Conservation (phyloP, 805 yeast species). For the Candida silvicultrix region DNA sequence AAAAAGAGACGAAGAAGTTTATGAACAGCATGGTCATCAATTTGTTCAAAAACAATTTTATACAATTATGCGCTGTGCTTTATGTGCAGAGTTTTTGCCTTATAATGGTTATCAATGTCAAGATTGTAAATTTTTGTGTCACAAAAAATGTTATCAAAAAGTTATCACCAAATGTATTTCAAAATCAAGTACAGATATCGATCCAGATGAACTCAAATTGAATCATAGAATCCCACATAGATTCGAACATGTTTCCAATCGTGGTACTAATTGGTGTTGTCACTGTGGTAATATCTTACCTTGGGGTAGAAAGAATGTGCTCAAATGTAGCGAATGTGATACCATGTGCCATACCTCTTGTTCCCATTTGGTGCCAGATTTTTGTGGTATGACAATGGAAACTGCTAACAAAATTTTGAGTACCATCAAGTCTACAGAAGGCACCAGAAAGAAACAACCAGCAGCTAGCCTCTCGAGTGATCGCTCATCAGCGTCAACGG, state of each 20-base stretch:
- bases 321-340: constrained; percentile 92
- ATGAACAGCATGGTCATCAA: constrained; percentile 95
- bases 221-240: constrained; percentile 97
- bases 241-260: constrained; percentile 85
- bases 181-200: constrained; percentile 61
- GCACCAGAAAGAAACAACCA: constrained; percentile 21
- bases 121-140: constrained; percentile 76
- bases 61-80: constrained; percentile 94
- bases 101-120: constrained; percentile 85
- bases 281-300: constrained; percentile 97
- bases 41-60: constrained; percentile 94
- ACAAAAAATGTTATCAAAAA: constrained; percentile 72
- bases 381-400: constrained; percentile 98
- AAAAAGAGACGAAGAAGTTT: constrained; percentile 81
- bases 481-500: constrained; percentile 8
- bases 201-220: constrained; percentile 70
- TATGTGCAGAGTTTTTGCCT: constrained; percentile 91
- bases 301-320: constrained; percentile 87
- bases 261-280: constrained; percentile 99
- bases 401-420: constrained; percentile 85
- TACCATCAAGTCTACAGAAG: constrained; percentile 73
- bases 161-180: constrained; percentile 83
- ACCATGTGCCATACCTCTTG: constrained; percentile 92
- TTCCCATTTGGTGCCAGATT: constrained; percentile 92
- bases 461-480: constrained; percentile 7